Evolutionary conservation across 805 yeast species (phyloP).

Genomic region (Wickerhamomyces bisporus): DNA sequence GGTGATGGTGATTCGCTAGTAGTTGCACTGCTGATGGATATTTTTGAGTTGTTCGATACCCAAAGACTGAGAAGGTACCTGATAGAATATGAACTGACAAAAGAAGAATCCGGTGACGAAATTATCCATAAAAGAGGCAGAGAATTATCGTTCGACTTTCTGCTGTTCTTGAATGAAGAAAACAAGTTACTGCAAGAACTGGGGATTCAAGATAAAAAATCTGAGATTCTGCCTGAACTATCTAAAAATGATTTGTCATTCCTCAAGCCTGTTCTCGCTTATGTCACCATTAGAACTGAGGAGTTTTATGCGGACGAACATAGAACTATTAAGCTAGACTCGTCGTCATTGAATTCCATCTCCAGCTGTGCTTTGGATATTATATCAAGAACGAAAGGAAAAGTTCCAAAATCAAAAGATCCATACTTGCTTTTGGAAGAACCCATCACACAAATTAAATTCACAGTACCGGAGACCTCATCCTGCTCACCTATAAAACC

Average conservation of each 20-base stretch:
- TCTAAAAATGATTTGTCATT: constrained; percentile 6
- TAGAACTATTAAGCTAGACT: constrained; percentile 11
- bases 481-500: background rate
- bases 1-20: constrained; percentile 61
- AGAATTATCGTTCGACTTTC: constrained; percentile 6
- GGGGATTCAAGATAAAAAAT: background rate
- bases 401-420: constrained; percentile 37
- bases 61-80: constrained; percentile 47
- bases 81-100: constrained; percentile 53
- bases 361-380: constrained; percentile 21
- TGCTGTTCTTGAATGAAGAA: constrained; percentile 11
- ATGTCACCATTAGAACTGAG: constrained; percentile 4
- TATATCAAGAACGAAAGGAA: constrained; percentile 31
- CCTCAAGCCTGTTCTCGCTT: constrained; percentile 14
- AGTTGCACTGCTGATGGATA: constrained; percentile 42
- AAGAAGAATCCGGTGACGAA: constrained; percentile 38
- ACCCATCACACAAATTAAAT: constrained; percentile 40
- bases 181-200: constrained; percentile 3
- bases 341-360: constrained; percentile 26
- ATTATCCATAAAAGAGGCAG: constrained; percentile 20
- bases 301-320: constrained; percentile 10
- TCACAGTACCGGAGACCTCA: constrained; percentile 8
- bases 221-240: constrained; percentile 8
- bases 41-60: constrained; percentile 46
- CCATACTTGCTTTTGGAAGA: constrained; percentile 45